Conservation (phyloP, 177 flowering plant species). For the Vitis hybrid region DNA sequence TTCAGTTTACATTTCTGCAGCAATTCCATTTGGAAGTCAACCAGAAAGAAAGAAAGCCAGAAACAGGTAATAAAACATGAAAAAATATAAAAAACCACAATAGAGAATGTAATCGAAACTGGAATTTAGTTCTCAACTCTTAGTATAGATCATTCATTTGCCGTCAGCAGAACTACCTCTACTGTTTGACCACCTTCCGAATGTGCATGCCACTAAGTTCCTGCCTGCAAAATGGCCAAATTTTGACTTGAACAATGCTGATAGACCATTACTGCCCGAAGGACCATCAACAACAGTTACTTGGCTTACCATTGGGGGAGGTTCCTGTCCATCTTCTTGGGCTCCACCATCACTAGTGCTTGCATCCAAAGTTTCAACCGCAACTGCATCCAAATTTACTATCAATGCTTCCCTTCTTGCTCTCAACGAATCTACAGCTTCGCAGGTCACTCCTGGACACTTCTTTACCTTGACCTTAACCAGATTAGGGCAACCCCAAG, state of each 20-base stretch:
- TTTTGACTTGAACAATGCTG: conserved; percentile 24
- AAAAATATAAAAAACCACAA: background rate
- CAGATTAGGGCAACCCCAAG: conserved; percentile 79
- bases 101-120: background rate
- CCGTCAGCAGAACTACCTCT: conserved; percentile 18
- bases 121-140: background rate
- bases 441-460: conserved; percentile 67
- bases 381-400: conserved; percentile 57
- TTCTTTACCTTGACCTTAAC: conserved; percentile 85
- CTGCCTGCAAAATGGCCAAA: conserved; percentile 41
- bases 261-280: conserved; percentile 23
- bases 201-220: conserved; percentile 39
- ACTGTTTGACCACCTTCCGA: conserved; percentile 41
- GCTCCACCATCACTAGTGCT: conserved; percentile 47
- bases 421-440: conserved; percentile 54
- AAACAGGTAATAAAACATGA: background rate
- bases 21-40: background rate
- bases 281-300: conserved; percentile 17
- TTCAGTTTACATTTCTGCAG: background rate
- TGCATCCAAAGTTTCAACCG: conserved; percentile 35
- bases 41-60: background rate
- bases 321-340: conserved; percentile 36
- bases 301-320: conserved; percentile 11
- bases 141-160: conserved; percentile 9
- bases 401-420: conserved; percentile 45